Conservation (phyloP, 2,329 filamentous ascomycete species). For the Ophiocordyceps sinensis region DNA sequence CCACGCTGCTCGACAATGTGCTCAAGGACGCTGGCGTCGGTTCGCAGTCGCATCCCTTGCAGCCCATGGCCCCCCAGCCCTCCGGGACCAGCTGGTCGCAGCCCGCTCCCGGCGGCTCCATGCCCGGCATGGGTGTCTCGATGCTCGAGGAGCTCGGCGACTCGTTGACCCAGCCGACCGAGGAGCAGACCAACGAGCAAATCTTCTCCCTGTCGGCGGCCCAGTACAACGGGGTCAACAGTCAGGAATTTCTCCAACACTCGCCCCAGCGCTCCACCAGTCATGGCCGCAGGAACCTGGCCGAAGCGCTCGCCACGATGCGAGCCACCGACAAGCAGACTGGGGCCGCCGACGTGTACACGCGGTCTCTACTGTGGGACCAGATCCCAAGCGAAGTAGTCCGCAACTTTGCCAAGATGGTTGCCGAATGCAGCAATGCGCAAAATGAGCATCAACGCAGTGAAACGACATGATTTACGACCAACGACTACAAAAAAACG, state of each 20-base stretch:
- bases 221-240: conserved; percentile 68
- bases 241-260: conserved; percentile 53
- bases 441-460: conserved; percentile 28
- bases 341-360: conserved; percentile 73
- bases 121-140: conserved; percentile 30
- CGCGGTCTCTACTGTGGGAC: conserved; percentile 83
- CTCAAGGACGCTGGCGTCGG: conserved; percentile 64
- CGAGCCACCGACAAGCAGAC: conserved; percentile 54
- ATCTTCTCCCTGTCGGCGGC: conserved; percentile 73
- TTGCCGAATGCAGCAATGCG: conserved; percentile 54
- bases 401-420: conserved; percentile 81
- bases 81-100: conserved; percentile 34
- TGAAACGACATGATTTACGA: conserved; percentile 23
- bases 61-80: conserved; percentile 34
- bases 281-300: conserved; percentile 58
- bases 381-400: conserved; percentile 88
- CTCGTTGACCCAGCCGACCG: conserved; percentile 57
- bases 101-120: conserved; percentile 24
- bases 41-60: conserved; percentile 25
- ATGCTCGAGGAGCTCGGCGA: conserved; percentile 54
- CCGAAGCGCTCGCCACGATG: conserved; percentile 69
- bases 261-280: conserved; percentile 37
- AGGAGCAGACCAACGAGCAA: conserved; percentile 78
- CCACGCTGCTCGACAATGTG: conserved; percentile 64
- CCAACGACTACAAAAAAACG: conserved; percentile 18